phyloP scores from a whole-genome alignment of 495 filamentous ascomycete species.

The Daldinia bambusicola region DNA sequence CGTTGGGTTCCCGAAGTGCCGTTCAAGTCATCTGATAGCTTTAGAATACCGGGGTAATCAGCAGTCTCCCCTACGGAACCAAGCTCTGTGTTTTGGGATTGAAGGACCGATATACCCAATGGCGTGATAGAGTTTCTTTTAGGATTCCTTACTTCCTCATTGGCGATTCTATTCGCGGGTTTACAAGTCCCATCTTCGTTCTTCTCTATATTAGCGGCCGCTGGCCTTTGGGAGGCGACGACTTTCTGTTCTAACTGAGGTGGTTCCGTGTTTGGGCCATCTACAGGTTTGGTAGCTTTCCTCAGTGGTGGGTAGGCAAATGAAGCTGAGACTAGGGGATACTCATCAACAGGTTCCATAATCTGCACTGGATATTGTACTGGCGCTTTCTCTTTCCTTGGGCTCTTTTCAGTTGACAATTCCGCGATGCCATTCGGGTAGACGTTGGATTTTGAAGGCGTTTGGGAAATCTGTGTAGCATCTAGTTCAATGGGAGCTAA shows the following conservation, averaged over 20 bases:
- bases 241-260: constrained; percentile 24
- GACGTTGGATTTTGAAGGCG: constrained; percentile 30
- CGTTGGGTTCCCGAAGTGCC: constrained; percentile 3
- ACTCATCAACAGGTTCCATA: constrained; percentile 36
- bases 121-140: constrained; percentile 31
- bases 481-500: constrained; percentile 57
- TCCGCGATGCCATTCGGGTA: constrained; percentile 35
- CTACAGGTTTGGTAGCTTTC: not conserved
- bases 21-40: constrained; percentile 33
- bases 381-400: constrained; percentile 42
- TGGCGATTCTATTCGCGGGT: constrained; percentile 29
- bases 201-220: constrained; percentile 20
- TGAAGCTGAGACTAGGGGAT: constrained; percentile 45
- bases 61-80: constrained; percentile 13
- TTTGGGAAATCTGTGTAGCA: constrained; percentile 35
- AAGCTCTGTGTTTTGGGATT: constrained; percentile 44
- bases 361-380: constrained; percentile 7
- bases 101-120: constrained; percentile 37
- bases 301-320: constrained; percentile 44
- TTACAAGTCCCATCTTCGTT: constrained; percentile 52
- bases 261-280: constrained; percentile 9
- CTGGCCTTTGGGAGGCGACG: constrained; percentile 33
- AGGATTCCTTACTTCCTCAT: constrained; percentile 21
- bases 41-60: constrained; percentile 23
- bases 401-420: constrained; percentile 49